Conservation (phyloP, 306 rosid species). For the Castanea mollissima region DNA sequence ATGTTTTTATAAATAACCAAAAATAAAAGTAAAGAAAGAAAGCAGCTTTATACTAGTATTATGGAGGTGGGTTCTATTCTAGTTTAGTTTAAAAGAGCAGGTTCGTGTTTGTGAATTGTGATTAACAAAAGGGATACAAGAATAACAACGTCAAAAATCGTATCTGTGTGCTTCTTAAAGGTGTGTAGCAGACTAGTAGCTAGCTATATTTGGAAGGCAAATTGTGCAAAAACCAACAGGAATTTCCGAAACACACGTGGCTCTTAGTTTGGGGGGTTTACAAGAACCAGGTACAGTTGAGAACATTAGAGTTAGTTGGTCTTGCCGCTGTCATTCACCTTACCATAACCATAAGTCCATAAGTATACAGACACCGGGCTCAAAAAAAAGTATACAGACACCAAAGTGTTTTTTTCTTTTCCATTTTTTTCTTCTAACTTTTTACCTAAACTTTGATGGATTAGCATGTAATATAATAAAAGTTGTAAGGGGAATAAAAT, state of each 20-base stretch:
- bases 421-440: no score
- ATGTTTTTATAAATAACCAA: neutral
- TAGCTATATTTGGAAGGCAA: neutral
- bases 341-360: no score
- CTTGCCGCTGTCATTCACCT: no score
- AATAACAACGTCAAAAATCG: neutral
- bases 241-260: constrained; percentile 11
- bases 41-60: neutral
- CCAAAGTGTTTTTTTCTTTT: no score
- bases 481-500: no score
- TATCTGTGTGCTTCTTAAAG: neutral
- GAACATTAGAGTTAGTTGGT: neutral
- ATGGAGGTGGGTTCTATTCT: neutral
- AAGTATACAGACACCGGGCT: no score
- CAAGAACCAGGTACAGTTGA: neutral
- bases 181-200: neutral
- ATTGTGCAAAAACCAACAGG: neutral
- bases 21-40: neutral
- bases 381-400: no score
- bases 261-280: neutral
- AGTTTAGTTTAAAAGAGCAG: neutral
- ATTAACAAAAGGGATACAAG: neutral
- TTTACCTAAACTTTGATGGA: no score
- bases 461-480: no score
- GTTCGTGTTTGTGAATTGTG: neutral